Conservation (phyloP, 345 rosid genomes). For the Streptanthus diversifolius region DNA sequence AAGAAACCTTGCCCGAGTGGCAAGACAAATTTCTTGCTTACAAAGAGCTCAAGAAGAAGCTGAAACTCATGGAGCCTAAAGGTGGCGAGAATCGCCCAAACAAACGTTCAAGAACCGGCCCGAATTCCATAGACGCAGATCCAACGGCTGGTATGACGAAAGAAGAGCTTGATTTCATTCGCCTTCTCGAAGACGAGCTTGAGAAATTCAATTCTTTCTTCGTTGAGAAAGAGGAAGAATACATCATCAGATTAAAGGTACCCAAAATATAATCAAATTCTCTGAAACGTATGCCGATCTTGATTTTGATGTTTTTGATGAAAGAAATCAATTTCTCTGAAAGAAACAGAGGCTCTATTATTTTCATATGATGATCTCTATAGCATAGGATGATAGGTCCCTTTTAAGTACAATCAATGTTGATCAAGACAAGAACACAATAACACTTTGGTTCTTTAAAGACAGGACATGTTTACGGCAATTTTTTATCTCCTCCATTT, state of each 20-base stretch:
- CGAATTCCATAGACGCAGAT: constrained; percentile 26
- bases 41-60: constrained; percentile 85
- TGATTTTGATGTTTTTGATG: too few species aligned
- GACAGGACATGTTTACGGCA: too few species aligned
- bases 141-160: constrained; percentile 39
- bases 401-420: too few species aligned
- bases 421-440: too few species aligned
- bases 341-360: too few species aligned
- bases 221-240: constrained; percentile 95
- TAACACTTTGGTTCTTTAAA: too few species aligned
- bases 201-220: constrained; percentile 91
- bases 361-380: too few species aligned
- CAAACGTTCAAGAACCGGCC: constrained; percentile 52
- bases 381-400: too few species aligned
- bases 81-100: constrained; percentile 43
- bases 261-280: neutral
- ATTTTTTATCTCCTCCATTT: too few species aligned
- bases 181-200: constrained; percentile 69
- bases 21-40: constrained; percentile 90
- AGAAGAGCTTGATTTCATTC: constrained; percentile 71
- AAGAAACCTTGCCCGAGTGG: constrained; percentile 93
- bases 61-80: constrained; percentile 65
- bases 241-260: constrained; percentile 90
- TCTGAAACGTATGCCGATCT: too few species aligned
- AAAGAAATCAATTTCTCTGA: too few species aligned